Evolutionary conservation across 345 rosid species (phyloP).

Genomic region (Salix suchowensis): DNA sequence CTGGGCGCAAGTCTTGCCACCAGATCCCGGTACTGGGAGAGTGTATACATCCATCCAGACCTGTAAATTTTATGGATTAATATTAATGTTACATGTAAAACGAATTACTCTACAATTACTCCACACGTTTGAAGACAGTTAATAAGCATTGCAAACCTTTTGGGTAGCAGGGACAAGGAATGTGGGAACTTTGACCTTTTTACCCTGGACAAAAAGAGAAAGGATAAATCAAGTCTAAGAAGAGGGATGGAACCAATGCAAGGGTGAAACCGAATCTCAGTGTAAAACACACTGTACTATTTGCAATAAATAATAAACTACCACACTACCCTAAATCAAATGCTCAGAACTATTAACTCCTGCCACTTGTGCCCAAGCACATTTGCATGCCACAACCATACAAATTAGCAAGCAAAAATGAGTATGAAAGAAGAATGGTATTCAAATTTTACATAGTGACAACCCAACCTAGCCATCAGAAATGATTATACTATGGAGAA

Average conservation of each 20-base stretch:
- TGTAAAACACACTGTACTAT: background rate
- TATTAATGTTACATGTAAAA: background rate
- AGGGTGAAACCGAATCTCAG: background rate
- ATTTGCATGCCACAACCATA: background rate
- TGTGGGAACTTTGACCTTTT: constrained; percentile 88
- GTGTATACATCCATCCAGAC: constrained; percentile 89
- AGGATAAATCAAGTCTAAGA: background rate
- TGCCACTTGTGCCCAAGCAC: background rate
- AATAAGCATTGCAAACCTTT: constrained; percentile 43
- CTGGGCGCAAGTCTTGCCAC: constrained; percentile 94
- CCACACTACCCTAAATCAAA: background rate
- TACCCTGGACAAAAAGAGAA: constrained; percentile 49
- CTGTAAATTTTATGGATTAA: constrained; percentile 29
- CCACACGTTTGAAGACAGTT: background rate
- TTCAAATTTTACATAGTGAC: background rate
- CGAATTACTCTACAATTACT: background rate
- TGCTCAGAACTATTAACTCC: background rate
- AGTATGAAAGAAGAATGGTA: background rate
- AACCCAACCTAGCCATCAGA: background rate
- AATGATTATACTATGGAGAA: background rate
- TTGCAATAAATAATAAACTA: background rate
- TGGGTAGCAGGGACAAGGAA: constrained; percentile 97
- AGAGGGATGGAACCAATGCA: background rate
- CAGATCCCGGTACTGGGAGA: constrained; percentile 89
- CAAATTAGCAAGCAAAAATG: background rate